Base-by-base conservation (phyloP, 164 flowering plant genomes). In the Umbilicus rupestris region DNA sequence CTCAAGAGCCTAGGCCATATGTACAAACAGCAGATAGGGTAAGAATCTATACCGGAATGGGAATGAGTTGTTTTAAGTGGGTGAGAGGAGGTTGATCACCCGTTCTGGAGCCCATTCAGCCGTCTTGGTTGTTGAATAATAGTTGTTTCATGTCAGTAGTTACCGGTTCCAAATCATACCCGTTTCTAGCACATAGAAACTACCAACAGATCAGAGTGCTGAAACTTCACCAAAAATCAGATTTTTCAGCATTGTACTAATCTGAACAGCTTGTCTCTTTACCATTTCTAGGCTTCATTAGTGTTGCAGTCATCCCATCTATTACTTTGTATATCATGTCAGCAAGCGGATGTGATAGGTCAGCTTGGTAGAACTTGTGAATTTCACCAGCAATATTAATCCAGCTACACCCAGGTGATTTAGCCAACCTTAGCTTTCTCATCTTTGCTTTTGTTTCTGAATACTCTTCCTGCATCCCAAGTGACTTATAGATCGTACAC, bases 361-460 rank as follows among this genome's bases (percentile, higher is more conserved):
- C 79, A 60, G 82, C 85, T 65, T 77, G 83, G 59, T 78, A 80
- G 71, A 84, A 86, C 65, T 64, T 70, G 31, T 72, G 73, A 6
- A 74, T 57, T 35, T 49, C 76, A 41, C 81, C 82, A 9, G 66
- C 71, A 41, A 79, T 57, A 11, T 67, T 68, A 39, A 82, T 76
- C 82, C 84, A 84, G 70, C 90, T 84, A 58, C 82, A 78, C 19
- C 87, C 90, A 8, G 86, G 86, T 39, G 70, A 68, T 70, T 81
- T 84, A 39, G 63, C 72, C 69, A 84, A 68, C 44, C 81, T 76
- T 66, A 82, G 57, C 52, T 74, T 72, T 74, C 79, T 86, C 83
- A 86, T 84, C 72, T 50, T 77, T 39, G 70, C 55, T 74, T 82
- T 81, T 15, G 73, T 69, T 62, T 46, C 68, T 45, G 63, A 72